Conservation (phyloP, 1,284 basidiomycete species). For the Boletus semigastroideus region DNA sequence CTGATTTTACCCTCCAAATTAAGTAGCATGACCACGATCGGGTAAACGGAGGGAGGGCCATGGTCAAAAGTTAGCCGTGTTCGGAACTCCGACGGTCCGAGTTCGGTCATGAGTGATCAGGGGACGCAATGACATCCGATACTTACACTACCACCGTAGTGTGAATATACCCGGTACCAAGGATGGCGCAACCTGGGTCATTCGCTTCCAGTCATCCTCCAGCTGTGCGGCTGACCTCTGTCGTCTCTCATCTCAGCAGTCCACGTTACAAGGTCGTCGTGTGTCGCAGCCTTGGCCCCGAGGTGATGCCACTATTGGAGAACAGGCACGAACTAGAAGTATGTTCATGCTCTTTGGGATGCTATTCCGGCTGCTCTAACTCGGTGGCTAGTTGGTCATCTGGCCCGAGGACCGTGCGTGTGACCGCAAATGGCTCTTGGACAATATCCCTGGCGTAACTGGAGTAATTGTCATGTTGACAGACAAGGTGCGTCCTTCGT, state of each 20-base stretch:
- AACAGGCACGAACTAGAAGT: slow-evolving; percentile 58
- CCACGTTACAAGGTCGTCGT: slow-evolving; percentile 59
- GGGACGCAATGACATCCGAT: no score
- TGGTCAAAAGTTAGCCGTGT: no score
- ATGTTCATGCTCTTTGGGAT: slow-evolving; percentile 11
- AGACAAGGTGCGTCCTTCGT: slow-evolving; percentile 55
- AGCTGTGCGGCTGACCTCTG: slow-evolving; percentile 35
- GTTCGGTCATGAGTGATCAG: no score
- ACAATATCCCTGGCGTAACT: slow-evolving; percentile 64
- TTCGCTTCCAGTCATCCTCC: slow-evolving; percentile 13
- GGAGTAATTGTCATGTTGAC: slow-evolving; percentile 70
- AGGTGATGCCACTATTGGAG: slow-evolving; percentile 66
- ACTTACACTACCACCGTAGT: background rate
- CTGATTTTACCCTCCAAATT: slow-evolving; percentile 80
- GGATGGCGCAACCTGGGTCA: slow-evolving; percentile 34
- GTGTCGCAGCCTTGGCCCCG: slow-evolving; percentile 65
- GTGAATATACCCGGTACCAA: background rate
- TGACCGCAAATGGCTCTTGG: slow-evolving; percentile 75
- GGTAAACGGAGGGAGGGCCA: no score
- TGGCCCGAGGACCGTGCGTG: slow-evolving; percentile 72
- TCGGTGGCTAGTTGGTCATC: slow-evolving; percentile 50
- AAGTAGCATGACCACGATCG: slow-evolving; percentile 80
- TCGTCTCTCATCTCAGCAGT: slow-evolving; percentile 35
- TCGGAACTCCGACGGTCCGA: no score
- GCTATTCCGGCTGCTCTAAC: background rate